Evolutionary conservation across 148 eudicot genomes (phyloP).

Genomic region (Diospyros lotus): DNA sequence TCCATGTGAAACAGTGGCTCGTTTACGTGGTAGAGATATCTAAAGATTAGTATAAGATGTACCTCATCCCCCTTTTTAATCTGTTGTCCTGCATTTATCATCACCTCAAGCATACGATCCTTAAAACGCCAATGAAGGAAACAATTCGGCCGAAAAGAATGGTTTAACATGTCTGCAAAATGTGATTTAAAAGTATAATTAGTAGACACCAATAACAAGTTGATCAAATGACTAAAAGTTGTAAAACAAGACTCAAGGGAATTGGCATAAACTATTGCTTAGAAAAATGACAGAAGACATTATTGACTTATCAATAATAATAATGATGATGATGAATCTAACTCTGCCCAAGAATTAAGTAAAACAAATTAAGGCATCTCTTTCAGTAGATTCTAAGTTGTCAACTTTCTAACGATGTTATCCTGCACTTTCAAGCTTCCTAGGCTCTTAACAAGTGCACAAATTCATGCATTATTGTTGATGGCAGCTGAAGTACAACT

Average conservation of each 20-base stretch:
- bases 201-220: neutral
- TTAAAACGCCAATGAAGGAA: conserved; percentile 98
- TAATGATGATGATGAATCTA: too few species aligned
- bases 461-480: neutral
- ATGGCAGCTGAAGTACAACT: neutral
- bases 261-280: conserved; percentile 3
- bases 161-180: conserved; percentile 89
- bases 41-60: conserved; percentile 14
- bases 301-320: neutral
- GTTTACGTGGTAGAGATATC: neutral
- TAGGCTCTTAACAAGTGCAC: neutral
- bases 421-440: neutral
- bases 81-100: conserved; percentile 90
- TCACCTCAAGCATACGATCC: conserved; percentile 98
- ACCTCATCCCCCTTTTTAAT: conserved; percentile 95
- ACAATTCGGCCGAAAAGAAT: conserved; percentile 93
- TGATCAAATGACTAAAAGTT: neutral
- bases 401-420: neutral
- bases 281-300: neutral
- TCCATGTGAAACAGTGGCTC: neutral
- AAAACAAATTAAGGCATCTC: too few species aligned
- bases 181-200: conserved; percentile 1
- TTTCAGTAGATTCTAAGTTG: too few species aligned
- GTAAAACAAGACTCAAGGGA: neutral
- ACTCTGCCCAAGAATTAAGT: too few species aligned